Percentiles rank a stretch among this genome's conserved stretches.
Evolutionary conservation across 1,284 basidiomycete species (phyloP).

Genomic region (Ustilago vetiveriae): DNA sequence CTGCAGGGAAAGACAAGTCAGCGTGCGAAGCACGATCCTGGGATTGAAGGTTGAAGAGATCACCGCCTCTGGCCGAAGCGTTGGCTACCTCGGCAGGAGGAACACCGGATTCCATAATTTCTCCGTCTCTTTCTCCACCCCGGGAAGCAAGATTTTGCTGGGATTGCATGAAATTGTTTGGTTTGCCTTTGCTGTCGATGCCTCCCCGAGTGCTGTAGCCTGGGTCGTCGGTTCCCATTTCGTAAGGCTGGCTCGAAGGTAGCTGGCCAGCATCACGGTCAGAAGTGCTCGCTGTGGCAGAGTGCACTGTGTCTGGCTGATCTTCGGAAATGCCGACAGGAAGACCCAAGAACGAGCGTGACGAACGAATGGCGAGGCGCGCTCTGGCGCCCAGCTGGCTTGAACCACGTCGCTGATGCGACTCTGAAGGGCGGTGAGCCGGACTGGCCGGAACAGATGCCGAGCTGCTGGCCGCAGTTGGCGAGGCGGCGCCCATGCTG

Average conservation of each 20-base stretch:
- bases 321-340: conserved; percentile 15
- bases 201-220: not conserved
- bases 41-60: too few relatives aligned
- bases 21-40: too few relatives aligned
- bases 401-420: conserved; percentile 15
- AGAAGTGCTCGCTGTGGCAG: not conserved
- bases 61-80: too few relatives aligned
- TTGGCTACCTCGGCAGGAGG: too few relatives aligned
- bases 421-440: not conserved
- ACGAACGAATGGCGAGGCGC: conserved; percentile 16
- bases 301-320: not conserved
- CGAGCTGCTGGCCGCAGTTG: conserved; percentile 1
- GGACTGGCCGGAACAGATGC: conserved; percentile 10
- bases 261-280: too few relatives aligned
- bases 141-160: too few relatives aligned
- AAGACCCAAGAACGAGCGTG: conserved; percentile 27
- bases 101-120: too few relatives aligned
- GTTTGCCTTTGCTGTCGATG: not conserved
- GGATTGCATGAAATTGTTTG: too few relatives aligned
- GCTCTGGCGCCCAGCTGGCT: conserved; percentile 25
- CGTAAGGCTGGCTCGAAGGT: too few relatives aligned
- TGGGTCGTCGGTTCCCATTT: not conserved
- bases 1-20: not conserved
- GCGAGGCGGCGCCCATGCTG: conserved; percentile 8
- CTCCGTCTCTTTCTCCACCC: too few relatives aligned